These are phyloP conservation scores for Xylaria multiplex DNA, from an alignment of 2,329 filamentous ascomycete species.

Conservation along the genomic window DNA sequence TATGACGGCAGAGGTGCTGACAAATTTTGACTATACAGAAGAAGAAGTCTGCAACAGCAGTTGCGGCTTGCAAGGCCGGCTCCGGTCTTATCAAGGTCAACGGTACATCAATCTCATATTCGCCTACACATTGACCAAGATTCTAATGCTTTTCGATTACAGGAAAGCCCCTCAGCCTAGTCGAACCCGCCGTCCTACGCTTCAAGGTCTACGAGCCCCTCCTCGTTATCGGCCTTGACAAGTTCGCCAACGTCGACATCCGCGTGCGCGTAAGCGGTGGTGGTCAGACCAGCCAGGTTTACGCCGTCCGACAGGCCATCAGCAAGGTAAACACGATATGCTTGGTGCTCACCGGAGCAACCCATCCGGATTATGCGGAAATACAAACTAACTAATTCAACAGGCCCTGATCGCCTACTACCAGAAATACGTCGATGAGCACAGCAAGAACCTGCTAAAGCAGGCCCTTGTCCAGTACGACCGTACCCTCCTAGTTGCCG, in stretches of 20 bases:
- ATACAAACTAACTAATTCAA: conserved; percentile 6
- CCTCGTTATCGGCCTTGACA: conserved; percentile 96
- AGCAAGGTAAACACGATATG: conserved; percentile 62
- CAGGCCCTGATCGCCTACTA: conserved; percentile 87
- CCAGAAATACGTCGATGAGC: conserved; percentile 99
- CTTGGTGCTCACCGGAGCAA: background rate
- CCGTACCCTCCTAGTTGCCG: conserved; percentile 96
- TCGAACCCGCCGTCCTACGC: conserved; percentile 95
- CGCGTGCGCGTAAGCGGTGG: conserved; percentile 94
- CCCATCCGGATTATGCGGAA: background rate
- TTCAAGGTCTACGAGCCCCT: conserved; percentile 98
- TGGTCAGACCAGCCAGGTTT: conserved; percentile 79
- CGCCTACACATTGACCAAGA: background rate
- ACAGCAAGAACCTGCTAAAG: conserved; percentile 99
- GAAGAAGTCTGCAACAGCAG: conserved; percentile 39
- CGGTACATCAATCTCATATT: conserved; percentile 24
- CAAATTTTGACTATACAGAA: conserved; percentile 30
- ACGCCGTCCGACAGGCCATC: conserved; percentile 98
- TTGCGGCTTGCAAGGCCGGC: conserved; percentile 42
- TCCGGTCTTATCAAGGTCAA: conserved; percentile 73
- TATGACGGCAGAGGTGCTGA: conserved; percentile 30
- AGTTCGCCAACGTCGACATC: conserved; percentile 97
- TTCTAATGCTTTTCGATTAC: conserved; percentile 54
- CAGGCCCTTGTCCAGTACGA: conserved; percentile 95
- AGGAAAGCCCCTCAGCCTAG: conserved; percentile 94